Conservation (phyloP, 768 basidiomycete species). For the Phylloporus scabripes region DNA sequence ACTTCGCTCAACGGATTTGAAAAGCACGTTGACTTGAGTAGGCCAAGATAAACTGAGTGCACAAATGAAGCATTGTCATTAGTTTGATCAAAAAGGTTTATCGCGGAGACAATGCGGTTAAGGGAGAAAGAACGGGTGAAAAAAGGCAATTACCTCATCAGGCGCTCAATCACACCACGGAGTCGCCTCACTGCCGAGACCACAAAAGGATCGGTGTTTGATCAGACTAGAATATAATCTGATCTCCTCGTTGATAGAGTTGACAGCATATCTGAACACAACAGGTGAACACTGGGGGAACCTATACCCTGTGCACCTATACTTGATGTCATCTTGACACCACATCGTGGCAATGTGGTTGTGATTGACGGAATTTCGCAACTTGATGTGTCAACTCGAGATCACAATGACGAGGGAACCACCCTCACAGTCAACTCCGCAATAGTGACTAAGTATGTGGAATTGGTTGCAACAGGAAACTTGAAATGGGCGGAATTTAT, state of each 20-base stretch:
- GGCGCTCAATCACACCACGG: neutral
- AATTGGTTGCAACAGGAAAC: too few species aligned
- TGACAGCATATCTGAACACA: neutral
- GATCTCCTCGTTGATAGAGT: neutral
- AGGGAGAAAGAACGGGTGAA: slow-evolving; percentile 24
- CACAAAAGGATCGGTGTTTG: neutral
- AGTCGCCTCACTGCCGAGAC: neutral
- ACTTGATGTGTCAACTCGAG: too few species aligned
- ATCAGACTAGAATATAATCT: neutral
- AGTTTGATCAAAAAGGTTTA: neutral
- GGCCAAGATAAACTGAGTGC: neutral
- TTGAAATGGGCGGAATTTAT: too few species aligned
- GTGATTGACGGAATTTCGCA: too few species aligned
- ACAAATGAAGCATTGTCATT: neutral
- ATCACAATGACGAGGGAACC: too few species aligned
- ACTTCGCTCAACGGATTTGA: neutral
- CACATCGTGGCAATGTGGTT: too few species aligned
- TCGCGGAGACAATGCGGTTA: slow-evolving; percentile 23
- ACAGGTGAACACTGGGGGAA: neutral
- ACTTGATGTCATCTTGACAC: too few species aligned
- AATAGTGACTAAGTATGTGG: too few species aligned
- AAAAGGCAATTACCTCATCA: neutral
- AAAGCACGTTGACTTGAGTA: neutral
- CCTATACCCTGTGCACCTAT: neutral
- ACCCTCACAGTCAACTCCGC: too few species aligned